Conservation (phyloP, 176 grass and related monocot species). For the Lolium multiflorum region DNA sequence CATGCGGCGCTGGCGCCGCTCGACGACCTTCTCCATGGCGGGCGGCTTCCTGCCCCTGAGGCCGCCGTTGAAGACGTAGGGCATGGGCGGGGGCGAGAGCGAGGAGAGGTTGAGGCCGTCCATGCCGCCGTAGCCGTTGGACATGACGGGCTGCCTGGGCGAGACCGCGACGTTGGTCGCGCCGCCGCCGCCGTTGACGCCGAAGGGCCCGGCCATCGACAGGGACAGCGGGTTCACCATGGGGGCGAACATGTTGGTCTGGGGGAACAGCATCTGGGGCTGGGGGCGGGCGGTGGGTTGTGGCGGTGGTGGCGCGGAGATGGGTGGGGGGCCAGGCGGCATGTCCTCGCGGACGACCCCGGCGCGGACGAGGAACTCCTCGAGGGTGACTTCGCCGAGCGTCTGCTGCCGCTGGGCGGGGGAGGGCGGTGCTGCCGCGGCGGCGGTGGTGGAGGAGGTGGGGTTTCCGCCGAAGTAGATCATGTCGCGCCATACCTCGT, state of each 20-base stretch:
- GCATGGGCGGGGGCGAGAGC: constrained; percentile 66
- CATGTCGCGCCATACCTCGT: constrained; percentile 86
- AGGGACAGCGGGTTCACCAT: constrained; percentile 46
- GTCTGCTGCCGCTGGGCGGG: constrained; percentile 57
- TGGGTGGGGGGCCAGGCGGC: constrained; percentile 3
- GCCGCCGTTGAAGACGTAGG: constrained; percentile 63
- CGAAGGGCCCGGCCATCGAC: constrained; percentile 40
- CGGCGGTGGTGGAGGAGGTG: not conserved
- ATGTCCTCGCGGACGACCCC: constrained; percentile 74
- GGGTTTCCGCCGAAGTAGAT: constrained; percentile 19
- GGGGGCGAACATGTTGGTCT: constrained; percentile 41
- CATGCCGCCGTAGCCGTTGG: constrained; percentile 58
- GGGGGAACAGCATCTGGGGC: constrained; percentile 44
- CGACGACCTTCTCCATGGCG: constrained; percentile 75
- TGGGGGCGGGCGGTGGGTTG: not conserved
- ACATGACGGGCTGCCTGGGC: constrained; percentile 39
- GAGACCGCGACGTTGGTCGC: constrained; percentile 15
- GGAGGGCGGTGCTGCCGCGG: not conserved
- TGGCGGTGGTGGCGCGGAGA: not conserved
- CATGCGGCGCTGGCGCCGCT: constrained; percentile 85
- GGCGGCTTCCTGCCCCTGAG: constrained; percentile 65
- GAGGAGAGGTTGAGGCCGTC: constrained; percentile 53
- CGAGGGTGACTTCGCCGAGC: constrained; percentile 92
- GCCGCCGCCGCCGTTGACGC: not conserved
- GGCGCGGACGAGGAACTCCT: constrained; percentile 88